Conservation (phyloP, 1,284 basidiomycete genomes). For the Ganoderma multipileum region DNA sequence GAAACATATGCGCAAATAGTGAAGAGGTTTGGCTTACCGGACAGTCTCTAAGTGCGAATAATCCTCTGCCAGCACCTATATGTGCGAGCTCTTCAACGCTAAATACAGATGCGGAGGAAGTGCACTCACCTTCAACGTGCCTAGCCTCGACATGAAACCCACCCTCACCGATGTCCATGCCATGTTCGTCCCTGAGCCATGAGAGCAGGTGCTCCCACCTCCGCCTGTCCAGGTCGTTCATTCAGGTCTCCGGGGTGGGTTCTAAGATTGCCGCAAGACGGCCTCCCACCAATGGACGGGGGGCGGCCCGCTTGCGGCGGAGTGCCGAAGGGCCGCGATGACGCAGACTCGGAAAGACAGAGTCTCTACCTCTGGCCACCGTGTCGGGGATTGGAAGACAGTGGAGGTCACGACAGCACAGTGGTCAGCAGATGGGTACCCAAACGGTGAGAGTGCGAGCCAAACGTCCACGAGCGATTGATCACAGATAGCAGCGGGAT, state of each 20-base stretch:
- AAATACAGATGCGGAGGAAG: background rate
- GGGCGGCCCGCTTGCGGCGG: background rate
- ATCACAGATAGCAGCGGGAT: conserved; percentile 32
- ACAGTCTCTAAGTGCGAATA: conserved; percentile 61
- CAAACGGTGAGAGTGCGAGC: conserved; percentile 27
- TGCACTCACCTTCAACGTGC: conserved; percentile 31
- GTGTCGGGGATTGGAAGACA: background rate
- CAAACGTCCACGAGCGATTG: conserved; percentile 22
- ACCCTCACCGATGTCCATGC: conserved; percentile 50
- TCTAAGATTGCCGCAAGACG: background rate
- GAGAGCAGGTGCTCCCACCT: conserved; percentile 58
- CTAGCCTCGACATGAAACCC: conserved; percentile 55
- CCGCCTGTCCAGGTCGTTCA: conserved; percentile 37
- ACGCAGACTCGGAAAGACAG: too few species aligned
- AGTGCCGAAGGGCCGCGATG: background rate
- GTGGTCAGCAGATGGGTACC: conserved; percentile 12
- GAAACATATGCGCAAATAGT: background rate
- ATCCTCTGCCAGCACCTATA: conserved; percentile 72
- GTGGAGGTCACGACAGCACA: conserved; percentile 4
- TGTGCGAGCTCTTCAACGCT: background rate
- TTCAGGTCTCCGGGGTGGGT: background rate
- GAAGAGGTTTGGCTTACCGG: conserved; percentile 44
- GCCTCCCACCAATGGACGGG: conserved; percentile 12
- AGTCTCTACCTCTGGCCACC: too few species aligned
- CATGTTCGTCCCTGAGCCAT: conserved; percentile 60